Evolutionary conservation across 2,329 filamentous ascomycete genomes (phyloP), one percentile per base, ranked within the genome.

Genomic region (Colletotrichum shisoi): DNA sequence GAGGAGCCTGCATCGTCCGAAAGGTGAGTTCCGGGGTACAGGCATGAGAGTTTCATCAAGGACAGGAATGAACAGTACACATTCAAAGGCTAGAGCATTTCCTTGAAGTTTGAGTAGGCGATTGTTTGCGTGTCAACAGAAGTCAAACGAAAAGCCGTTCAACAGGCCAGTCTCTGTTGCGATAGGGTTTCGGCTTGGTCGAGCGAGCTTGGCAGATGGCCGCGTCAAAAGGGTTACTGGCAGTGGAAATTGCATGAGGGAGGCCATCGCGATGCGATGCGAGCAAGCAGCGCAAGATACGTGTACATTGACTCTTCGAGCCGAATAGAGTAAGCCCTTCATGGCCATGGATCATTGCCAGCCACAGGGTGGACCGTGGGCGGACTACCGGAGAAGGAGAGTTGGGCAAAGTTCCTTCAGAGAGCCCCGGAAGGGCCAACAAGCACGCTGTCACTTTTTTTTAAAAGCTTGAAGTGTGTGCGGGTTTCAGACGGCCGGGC

Each of bases 401-500:
- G 34, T 39, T 49, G 13, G 15, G 57, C 45, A 59, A 8, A 59
- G 57, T 51, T 31, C 37, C 15, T 27, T 12, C 12, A 21, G 15
- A 2, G 34, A 40, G 45, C 45, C 57, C 40, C 9, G 3, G 34
- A 27, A 27, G 8, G 9, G n/a, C 27, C 15, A 5, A 49, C 19
- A 42, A 27, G 34, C 45, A 40, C 15, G 57, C 31, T 60, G 57
- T 61, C 57, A 44, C 37, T 44, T 19, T 46, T 15, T 15, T 15
- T n/a, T n/a, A n/a, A 4, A 53, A 31, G 37, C 21, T 44, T 27
- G 27, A 31, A 19, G 21, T 21, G 57, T 62, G 19, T 65, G 57
- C 15, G 49, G 19, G 65, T 68, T 68, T 65, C 65, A 68, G 61
- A 68, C 56, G 61, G 62, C 27, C 12, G 37, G 39, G 19, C n/a